Conservation (phyloP, 768 basidiomycete genomes). For the Tylopilus balloui region DNA sequence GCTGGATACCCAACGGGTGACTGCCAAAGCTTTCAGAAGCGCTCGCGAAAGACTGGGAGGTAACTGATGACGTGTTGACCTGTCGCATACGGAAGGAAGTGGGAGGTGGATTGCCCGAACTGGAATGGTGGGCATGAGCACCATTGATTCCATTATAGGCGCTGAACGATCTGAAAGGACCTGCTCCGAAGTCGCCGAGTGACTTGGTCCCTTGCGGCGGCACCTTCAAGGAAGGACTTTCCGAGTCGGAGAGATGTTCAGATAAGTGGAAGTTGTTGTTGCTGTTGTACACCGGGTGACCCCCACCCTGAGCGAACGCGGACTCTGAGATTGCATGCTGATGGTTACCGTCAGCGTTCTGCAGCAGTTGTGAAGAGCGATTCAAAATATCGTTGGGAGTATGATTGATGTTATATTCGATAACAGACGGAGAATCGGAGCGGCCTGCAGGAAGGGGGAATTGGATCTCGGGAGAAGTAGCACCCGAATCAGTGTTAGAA, state of each 20-base stretch:
- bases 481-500: conserved; percentile 50
- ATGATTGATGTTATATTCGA: conserved; percentile 35
- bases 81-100: conserved; percentile 37
- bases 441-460: conserved; percentile 48
- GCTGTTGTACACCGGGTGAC: conserved; percentile 42
- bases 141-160: conserved; percentile 29
- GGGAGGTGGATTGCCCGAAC: conserved; percentile 31
- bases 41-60: conserved; percentile 24
- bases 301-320: conserved; percentile 29
- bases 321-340: conserved; percentile 32
- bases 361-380: conserved; percentile 26
- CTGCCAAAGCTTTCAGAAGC: conserved; percentile 23
- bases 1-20: conserved; percentile 31
- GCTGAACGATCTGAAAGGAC: conserved; percentile 36
- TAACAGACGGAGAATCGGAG: conserved; percentile 48
- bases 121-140: conserved; percentile 19
- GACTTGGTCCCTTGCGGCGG: conserved; percentile 26
- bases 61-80: conserved; percentile 24
- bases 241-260: conserved; percentile 34
- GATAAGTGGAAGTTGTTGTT: conserved; percentile 30
- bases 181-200: conserved; percentile 33
- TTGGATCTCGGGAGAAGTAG: conserved; percentile 48
- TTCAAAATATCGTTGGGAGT: conserved; percentile 31
- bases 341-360: conserved; percentile 30
- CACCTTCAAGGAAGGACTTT: conserved; percentile 32